Conservation (phyloP, 2,329 filamentous ascomycete genomes). For the Trichoderma breve region DNA sequence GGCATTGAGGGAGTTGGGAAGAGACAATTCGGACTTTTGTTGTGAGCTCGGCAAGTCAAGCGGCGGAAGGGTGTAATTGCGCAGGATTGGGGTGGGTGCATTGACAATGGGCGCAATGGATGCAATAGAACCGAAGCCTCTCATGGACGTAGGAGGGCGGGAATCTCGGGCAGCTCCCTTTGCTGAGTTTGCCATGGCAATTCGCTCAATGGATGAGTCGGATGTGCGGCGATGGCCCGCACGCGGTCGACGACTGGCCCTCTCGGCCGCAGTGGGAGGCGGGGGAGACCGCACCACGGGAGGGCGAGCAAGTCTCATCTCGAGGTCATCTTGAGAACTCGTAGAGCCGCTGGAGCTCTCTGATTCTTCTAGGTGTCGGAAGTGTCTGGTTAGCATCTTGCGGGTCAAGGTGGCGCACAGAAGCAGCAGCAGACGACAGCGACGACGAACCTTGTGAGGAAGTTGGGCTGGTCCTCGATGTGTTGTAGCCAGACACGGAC, state of each 20-base stretch:
- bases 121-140: slow-evolving; percentile 31
- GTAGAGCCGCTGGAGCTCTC: slow-evolving; percentile 40
- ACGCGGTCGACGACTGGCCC: slow-evolving; percentile 26
- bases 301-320: slow-evolving; percentile 35
- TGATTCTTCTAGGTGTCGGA: slow-evolving; percentile 16
- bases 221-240: slow-evolving; percentile 31
- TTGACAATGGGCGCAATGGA: slow-evolving; percentile 24
- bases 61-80: not conserved
- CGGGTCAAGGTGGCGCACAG: slow-evolving; percentile 3
- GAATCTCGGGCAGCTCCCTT: slow-evolving; percentile 26
- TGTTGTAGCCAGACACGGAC: slow-evolving; percentile 31
- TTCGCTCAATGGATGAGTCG: slow-evolving; percentile 30
- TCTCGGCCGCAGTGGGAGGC: not conserved
- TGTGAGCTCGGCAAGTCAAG: slow-evolving; percentile 18
- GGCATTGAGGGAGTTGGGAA: slow-evolving; percentile 24
- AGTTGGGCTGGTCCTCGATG: slow-evolving; percentile 36
- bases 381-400: slow-evolving; percentile 13
- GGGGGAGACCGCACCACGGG: slow-evolving; percentile 9
- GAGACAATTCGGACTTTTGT: slow-evolving; percentile 26
- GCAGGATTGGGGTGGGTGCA: not conserved
- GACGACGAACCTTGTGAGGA: slow-evolving; percentile 37
- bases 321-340: slow-evolving; percentile 41
- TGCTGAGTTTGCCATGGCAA: slow-evolving; percentile 22
- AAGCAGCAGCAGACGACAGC: not conserved
- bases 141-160: slow-evolving; percentile 33